phyloP scores from a whole-genome alignment of 345 rosid species.

The Stellera chamaejasme region DNA sequence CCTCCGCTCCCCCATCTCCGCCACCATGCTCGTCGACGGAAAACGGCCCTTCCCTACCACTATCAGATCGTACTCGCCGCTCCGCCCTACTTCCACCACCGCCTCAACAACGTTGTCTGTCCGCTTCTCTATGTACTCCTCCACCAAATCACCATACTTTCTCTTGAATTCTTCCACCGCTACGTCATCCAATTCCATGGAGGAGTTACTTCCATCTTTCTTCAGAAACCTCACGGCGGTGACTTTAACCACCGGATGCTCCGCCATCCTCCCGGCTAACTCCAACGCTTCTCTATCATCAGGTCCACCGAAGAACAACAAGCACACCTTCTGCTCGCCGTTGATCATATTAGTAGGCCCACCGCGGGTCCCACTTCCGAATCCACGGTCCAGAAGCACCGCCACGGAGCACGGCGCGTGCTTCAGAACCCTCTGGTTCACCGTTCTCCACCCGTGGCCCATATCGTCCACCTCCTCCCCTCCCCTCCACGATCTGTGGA shows the following conservation, averaged over 20 bases:
- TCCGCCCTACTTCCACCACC: too few relatives aligned
- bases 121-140: too few relatives aligned
- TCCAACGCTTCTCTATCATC: slow-evolving; percentile 61
- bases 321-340: slow-evolving; percentile 22
- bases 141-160: slow-evolving; percentile 34
- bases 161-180: slow-evolving; percentile 37
- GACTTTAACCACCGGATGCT: slow-evolving; percentile 46
- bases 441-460: slow-evolving; percentile 37
- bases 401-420: slow-evolving; percentile 70
- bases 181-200: slow-evolving; percentile 42
- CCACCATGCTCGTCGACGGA: background rate
- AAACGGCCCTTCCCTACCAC: background rate
- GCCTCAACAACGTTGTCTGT: too few relatives aligned
- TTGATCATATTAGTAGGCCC: slow-evolving; percentile 9
- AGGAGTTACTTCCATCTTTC: slow-evolving; percentile 7
- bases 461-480: slow-evolving; percentile 60
- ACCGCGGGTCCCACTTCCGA: slow-evolving; percentile 58
- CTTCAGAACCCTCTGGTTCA: slow-evolving; percentile 37
- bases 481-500: slow-evolving; percentile 55
- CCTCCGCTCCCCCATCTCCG: background rate
- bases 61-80: too few relatives aligned
- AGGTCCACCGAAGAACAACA: slow-evolving; percentile 42
- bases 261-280: slow-evolving; percentile 55
- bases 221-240: slow-evolving; percentile 28
- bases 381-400: slow-evolving; percentile 65